These are phyloP conservation scores for Yamadazyma triangularis DNA, from an alignment of 1,139 yeast genomes.

Conservation along the genomic window DNA sequence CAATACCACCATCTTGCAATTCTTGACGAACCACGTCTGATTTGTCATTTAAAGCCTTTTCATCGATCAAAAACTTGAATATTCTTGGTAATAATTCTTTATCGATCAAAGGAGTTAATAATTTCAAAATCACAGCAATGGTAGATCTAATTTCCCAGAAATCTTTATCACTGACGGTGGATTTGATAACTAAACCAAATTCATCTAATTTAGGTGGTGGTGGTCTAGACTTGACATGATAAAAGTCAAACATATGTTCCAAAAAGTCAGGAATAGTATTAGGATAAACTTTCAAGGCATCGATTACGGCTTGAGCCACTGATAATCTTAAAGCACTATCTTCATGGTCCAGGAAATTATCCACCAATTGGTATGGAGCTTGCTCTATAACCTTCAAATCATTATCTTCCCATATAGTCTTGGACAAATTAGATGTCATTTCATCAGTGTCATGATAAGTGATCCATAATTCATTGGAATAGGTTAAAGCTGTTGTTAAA, in stretches of 20 bases:
- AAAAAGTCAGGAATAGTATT: conserved; percentile 30
- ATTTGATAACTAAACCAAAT: conserved; percentile 71
- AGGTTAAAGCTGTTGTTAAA: conserved; percentile 44
- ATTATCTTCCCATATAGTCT: conserved; percentile 83
- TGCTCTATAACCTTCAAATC: conserved; percentile 42
- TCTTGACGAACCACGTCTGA: conserved; percentile 73
- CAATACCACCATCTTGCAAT: conserved; percentile 85
- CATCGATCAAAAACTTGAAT: conserved; percentile 56
- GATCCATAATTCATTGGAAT: conserved; percentile 72
- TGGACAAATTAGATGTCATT: conserved; percentile 60
- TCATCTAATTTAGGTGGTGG: conserved; percentile 74
- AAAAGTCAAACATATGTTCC: conserved; percentile 47
- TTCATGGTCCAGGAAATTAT: conserved; percentile 41
- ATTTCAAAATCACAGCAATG: conserved; percentile 62
- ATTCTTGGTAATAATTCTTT: conserved; percentile 40
- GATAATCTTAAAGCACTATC: conserved; percentile 68
- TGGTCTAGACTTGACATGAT: conserved; percentile 61
- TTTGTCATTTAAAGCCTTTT: conserved; percentile 68
- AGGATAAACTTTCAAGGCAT: conserved; percentile 23
- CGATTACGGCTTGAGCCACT: conserved; percentile 57
- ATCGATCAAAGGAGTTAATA: conserved; percentile 49
- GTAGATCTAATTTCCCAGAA: conserved; percentile 86
- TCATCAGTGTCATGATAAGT: conserved; percentile 71
- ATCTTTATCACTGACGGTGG: conserved; percentile 59
- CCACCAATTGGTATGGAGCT: conserved; percentile 43